These are phyloP conservation scores for Ophiosphaerella herpotricha DNA, from an alignment of 2,329 filamentous ascomycete species.

Conservation along the genomic window DNA sequence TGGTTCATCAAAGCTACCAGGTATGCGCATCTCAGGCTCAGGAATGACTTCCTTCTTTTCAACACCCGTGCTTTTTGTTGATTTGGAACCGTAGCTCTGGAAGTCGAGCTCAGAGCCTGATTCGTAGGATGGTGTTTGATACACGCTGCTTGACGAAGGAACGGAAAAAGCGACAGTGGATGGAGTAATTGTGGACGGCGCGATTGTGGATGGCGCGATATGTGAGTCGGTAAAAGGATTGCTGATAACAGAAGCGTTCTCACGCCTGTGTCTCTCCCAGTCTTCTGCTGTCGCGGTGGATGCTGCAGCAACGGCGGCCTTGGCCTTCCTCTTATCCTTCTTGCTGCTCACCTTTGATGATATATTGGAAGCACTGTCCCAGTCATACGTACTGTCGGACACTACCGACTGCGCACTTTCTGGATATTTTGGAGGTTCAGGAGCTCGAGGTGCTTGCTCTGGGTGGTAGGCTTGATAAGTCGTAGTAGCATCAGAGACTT, in stretches of 20 bases:
- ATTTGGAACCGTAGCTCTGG: conserved; percentile 13
- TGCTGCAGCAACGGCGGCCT: conserved; percentile 21
- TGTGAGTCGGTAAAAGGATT: conserved; percentile 37
- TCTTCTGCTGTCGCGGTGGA: conserved; percentile 26
- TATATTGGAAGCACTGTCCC: conserved; percentile 25
- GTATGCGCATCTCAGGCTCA: conserved; percentile 65
- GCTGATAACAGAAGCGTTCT: conserved; percentile 27
- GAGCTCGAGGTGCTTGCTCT: conserved; percentile 19
- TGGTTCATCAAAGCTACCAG: conserved; percentile 62
- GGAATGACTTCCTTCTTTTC: conserved; percentile 44
- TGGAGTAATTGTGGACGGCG: conserved; percentile 16
- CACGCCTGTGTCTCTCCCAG: conserved; percentile 17
- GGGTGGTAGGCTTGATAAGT: conserved; percentile 37
- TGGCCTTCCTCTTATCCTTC: conserved; percentile 38
- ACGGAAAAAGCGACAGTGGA: conserved; percentile 20
- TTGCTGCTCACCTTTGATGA: conserved; percentile 37
- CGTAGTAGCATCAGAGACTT: conserved; percentile 27
- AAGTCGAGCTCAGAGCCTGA: conserved; percentile 49
- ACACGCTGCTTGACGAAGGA: conserved; percentile 30
- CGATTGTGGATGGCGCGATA: conserved; percentile 24
- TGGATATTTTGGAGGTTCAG: conserved; percentile 26
- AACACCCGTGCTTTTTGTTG: conserved; percentile 37
- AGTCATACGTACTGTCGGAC: conserved; percentile 29
- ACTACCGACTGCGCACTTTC: conserved; percentile 35
- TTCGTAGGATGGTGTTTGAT: conserved; percentile 49